Conservation (phyloP, 805 yeast species). For the Saccharomycopsis sp. region DNA sequence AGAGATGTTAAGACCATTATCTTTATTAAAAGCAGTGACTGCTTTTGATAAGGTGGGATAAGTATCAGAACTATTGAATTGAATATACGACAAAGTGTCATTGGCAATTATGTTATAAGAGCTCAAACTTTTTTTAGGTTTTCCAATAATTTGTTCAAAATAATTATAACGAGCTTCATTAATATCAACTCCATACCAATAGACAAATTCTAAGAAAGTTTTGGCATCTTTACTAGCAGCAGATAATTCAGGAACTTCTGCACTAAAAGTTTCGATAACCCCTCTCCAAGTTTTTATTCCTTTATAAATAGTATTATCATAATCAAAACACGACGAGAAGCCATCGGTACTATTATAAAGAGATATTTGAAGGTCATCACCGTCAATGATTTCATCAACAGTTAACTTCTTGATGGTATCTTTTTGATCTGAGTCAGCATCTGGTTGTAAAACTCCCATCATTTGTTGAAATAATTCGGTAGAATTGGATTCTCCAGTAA, state of each 20-base stretch:
- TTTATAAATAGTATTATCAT: conserved; percentile 2
- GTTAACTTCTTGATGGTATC: neutral
- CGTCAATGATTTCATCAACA: neutral
- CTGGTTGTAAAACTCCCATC: conserved; percentile 5
- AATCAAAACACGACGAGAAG: neutral
- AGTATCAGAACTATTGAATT: conserved; percentile 1
- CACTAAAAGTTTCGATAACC: conserved; percentile 4
- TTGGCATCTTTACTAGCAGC: too few relatives aligned
- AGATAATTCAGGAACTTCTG: conserved; percentile 5
- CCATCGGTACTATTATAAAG: conserved; percentile 3
- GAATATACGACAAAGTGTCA: neutral
- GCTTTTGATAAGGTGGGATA: neutral
- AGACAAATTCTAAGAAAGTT: too few relatives aligned
- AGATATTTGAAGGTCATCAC: neutral
- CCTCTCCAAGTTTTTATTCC: conserved; percentile 7
- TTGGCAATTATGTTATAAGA: too few relatives aligned
- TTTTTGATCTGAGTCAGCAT: conserved; percentile 4
- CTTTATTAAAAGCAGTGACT: neutral
- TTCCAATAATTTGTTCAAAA: too few relatives aligned
- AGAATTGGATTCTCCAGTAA: too few relatives aligned
- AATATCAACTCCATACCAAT: too few relatives aligned
- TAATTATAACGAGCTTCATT: too few relatives aligned
- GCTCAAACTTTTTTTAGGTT: too few relatives aligned
- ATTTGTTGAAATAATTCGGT: conserved; percentile 3
- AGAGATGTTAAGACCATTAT: neutral